Evolutionary conservation across 2,329 filamentous ascomycete genomes (phyloP), one percentile per base, ranked within the genome.

Genomic region (Penicillium sp.): DNA sequence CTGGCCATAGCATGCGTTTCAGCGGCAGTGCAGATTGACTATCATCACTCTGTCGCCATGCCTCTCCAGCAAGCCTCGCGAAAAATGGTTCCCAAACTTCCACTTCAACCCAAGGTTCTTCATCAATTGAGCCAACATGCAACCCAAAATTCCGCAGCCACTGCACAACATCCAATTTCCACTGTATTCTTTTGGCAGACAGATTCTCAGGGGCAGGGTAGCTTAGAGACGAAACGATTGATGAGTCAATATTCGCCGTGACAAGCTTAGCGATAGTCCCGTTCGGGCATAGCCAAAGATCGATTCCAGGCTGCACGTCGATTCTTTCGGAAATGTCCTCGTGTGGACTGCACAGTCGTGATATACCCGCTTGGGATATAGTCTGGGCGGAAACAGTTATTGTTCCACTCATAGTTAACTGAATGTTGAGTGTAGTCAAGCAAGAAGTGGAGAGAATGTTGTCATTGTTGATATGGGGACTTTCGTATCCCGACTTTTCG

Each of bases 1-100:
- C 73, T 21, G 78, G 78, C 78, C 78, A 80, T 50, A 78, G 66
- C 52, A 79, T 73, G 25, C 75, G 73, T 62, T 75, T 77, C 59
- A 76, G 67, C 27, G 71, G 69, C 57, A 73, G 64, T 19, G 64
- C 59, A 15, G 70, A 66, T 43, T 66, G 67, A 52, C 56, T 60
- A 57, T 69, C 68, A 47, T 69, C 67, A 54, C 57, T 67, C 42
- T 69, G 62, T 37, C 70, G 63, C 61, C 64, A 64, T 41, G 65
- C 63, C 50, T 74, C 74, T 25, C 73, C 72, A 37, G 73, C 71
- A 45, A 75, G 59, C 54, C 69, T 69, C 50, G 72, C 68, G 58
- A 74, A 76, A 49, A 76, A 75, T 19, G 74, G 72, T 33, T 76
- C 73, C 66, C 71, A 73, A 19, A 77, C 71, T 62, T 78, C 76